Conservation (phyloP, 73 alveolate genomes). For the Paramecium sexaurelia region DNA sequence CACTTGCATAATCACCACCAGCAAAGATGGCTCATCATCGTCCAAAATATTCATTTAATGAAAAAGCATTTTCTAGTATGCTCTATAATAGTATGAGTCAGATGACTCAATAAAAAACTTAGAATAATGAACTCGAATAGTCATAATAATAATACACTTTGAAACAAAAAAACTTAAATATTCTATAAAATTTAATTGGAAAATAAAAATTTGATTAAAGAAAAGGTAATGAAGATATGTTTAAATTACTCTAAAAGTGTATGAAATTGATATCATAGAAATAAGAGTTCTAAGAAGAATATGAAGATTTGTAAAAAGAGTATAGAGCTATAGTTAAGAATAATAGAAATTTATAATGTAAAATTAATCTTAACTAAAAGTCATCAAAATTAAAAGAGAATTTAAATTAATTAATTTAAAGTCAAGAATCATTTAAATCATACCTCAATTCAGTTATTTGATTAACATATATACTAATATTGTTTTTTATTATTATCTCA, state of each 20-base stretch:
- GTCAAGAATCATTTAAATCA: neutral
- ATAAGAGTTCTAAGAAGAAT: neutral
- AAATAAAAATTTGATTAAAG: neutral
- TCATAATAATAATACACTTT: neutral
- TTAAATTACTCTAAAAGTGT: neutral
- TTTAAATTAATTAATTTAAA: neutral
- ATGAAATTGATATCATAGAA: neutral
- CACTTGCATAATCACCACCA: slow-evolving; percentile 17
- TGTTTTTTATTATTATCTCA: neutral
- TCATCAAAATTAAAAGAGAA: neutral
- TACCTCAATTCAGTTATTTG: slow-evolving; percentile 13
- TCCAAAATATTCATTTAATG: slow-evolving; percentile 49
- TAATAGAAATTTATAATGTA: neutral
- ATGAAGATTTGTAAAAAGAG: neutral
- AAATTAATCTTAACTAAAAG: neutral
- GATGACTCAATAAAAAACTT: neutral
- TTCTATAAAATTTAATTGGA: neutral
- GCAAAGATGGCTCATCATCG: slow-evolving; percentile 2
- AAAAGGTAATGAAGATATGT: neutral
- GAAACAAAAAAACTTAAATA: neutral
- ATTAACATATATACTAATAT: neutral
- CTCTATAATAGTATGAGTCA: neutral
- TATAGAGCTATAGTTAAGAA: neutral
- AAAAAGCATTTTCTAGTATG: neutral
- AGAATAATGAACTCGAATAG: neutral